Conservation (phyloP, 495 filamentous ascomycete genomes). For the Copromyces sp. region DNA sequence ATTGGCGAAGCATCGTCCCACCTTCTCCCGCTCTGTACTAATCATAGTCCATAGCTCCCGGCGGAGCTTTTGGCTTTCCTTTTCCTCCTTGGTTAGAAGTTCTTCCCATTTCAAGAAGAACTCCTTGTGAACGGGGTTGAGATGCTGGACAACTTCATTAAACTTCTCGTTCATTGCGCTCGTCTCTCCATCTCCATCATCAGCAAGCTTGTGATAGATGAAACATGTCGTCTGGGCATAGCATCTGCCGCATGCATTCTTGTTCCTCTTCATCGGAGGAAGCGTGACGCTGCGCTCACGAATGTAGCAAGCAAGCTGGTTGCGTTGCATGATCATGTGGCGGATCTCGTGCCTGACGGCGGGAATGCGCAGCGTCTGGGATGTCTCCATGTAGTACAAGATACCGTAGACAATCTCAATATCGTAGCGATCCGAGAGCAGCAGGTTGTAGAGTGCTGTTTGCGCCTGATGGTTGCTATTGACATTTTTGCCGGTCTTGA, state of each 20-base stretch:
- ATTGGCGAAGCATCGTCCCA: slow-evolving; percentile 58
- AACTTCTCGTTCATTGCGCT: slow-evolving; percentile 69
- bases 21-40: slow-evolving; percentile 75
- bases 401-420: slow-evolving; percentile 80
- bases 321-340: slow-evolving; percentile 95
- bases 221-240: slow-evolving; percentile 86
- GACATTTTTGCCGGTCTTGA: slow-evolving; percentile 84
- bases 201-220: slow-evolving; percentile 85
- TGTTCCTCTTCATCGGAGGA: slow-evolving; percentile 74
- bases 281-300: slow-evolving; percentile 65
- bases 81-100: slow-evolving; percentile 88
- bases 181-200: slow-evolving; percentile 71
- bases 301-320: slow-evolving; percentile 73
- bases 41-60: slow-evolving; percentile 92
- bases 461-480: slow-evolving; percentile 78
- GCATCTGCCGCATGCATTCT: slow-evolving; percentile 67
- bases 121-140: slow-evolving; percentile 58
- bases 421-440: slow-evolving; percentile 92
- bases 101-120: slow-evolving; percentile 95
- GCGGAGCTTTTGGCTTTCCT: slow-evolving; percentile 68
- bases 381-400: slow-evolving; percentile 87
- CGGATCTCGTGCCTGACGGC: slow-evolving; percentile 75
- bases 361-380: slow-evolving; percentile 73
- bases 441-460: slow-evolving; percentile 85
- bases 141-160: slow-evolving; percentile 59